Evolutionary conservation across 2,329 filamentous ascomycete species (phyloP).

Genomic region (Xylariaceae sp.): DNA sequence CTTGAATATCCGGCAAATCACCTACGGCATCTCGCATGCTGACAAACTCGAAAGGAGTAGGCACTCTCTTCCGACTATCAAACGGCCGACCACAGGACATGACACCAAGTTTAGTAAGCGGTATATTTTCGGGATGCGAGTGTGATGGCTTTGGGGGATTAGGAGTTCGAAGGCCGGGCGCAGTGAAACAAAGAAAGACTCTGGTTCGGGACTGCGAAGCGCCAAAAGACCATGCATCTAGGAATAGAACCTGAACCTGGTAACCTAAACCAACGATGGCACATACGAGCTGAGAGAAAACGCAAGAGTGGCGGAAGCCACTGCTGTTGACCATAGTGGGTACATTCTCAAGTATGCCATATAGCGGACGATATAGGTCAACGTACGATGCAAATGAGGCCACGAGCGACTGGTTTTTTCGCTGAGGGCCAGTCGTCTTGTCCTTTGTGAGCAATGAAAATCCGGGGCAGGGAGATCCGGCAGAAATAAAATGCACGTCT

Average conservation of each 20-base stretch:
- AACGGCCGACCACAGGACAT: constrained; percentile 66
- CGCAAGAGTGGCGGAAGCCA: constrained; percentile 60
- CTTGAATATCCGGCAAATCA: constrained; percentile 68
- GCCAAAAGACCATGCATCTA: constrained; percentile 74
- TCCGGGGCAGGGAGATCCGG: constrained; percentile 78
- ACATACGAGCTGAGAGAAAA: constrained; percentile 76
- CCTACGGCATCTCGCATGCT: constrained; percentile 58
- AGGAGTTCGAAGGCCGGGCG: constrained; percentile 66
- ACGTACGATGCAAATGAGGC: constrained; percentile 77
- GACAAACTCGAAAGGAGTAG: constrained; percentile 66
- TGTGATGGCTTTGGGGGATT: constrained; percentile 65
- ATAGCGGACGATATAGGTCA: constrained; percentile 77
- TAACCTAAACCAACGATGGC: constrained; percentile 78
- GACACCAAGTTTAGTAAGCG: constrained; percentile 55
- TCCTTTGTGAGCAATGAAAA: constrained; percentile 70
- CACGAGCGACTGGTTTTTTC: constrained; percentile 77
- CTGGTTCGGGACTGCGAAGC: constrained; percentile 69
- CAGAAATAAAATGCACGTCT: constrained; percentile 71
- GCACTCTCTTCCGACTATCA: constrained; percentile 54
- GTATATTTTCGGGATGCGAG: constrained; percentile 54
- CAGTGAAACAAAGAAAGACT: constrained; percentile 74
- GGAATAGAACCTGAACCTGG: constrained; percentile 69
- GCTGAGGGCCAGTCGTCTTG: constrained; percentile 59
- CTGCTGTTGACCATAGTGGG: constrained; percentile 63
- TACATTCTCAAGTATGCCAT: constrained; percentile 80